Evolutionary conservation across 306 rosid species (phyloP).

Genomic region (Hylodesmum podocarpum): DNA sequence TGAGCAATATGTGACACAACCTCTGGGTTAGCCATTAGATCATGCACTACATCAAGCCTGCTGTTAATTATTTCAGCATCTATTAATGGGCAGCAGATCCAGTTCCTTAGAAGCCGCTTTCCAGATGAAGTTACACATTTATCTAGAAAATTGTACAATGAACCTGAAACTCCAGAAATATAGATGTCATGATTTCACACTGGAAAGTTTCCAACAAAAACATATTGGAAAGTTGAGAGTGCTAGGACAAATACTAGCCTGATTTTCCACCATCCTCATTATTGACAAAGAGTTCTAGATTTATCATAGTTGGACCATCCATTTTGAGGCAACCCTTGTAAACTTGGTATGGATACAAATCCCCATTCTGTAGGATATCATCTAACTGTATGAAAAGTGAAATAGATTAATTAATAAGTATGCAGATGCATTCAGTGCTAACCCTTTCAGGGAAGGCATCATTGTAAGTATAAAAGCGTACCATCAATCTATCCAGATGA

Average conservation of each 20-base stretch:
- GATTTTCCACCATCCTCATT: slow-evolving; percentile 82
- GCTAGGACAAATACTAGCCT: slow-evolving; percentile 58
- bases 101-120: slow-evolving; percentile 81
- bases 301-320: slow-evolving; percentile 93
- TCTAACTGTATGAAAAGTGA: slow-evolving; percentile 55
- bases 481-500: slow-evolving; percentile 91
- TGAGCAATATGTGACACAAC: slow-evolving; percentile 58
- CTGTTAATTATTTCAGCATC: slow-evolving; percentile 67
- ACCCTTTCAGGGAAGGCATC: slow-evolving; percentile 6
- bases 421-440: background rate
- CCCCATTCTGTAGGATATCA: slow-evolving; percentile 77
- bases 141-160: slow-evolving; percentile 79
- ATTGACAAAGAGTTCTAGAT: slow-evolving; percentile 88
- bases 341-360: slow-evolving; percentile 73
- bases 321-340: slow-evolving; percentile 87
- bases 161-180: slow-evolving; percentile 57
- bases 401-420: slow-evolving; percentile 24
- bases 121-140: slow-evolving; percentile 83
- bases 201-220: slow-evolving; percentile 29
- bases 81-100: slow-evolving; percentile 91
- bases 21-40: slow-evolving; percentile 56
- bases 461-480: slow-evolving; percentile 37
- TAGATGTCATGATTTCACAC: slow-evolving; percentile 10
- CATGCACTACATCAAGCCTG: slow-evolving; percentile 81
- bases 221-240: slow-evolving; percentile 1